Evolutionary conservation across 192 early-diverging fungal genomes (phyloP), one percentile per base, ranked within the genome.

Genomic region (Chytriomyces confervae): DNA sequence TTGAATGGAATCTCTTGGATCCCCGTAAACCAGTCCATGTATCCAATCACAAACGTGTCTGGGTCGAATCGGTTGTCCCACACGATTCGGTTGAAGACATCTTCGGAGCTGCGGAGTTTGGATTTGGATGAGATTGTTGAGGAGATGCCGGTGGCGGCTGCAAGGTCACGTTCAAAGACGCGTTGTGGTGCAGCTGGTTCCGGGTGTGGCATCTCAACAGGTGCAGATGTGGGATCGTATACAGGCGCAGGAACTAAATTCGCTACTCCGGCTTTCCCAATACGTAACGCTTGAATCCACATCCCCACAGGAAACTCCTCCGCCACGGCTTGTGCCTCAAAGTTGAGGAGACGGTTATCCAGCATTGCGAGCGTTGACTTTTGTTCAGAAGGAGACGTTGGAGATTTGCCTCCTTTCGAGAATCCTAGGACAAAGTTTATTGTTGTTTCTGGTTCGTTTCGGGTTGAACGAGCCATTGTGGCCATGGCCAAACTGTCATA

Each of bases 11-110:
- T 49, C 63, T 80, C 78, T 11, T 77, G 78, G 3, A 80, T 76
- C 5, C 78, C 78, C 79, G 63, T 53, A 29, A 80, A 80, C 60
- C 78, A 63, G 46, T 80, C 78, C 75, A 77, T 68, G 45, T 80
- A 80, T 63, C 78, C 75, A 51, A 80, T 46, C 11, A 80, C 73
- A 69, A 67, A 80, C 16, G 1, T 8, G 8, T 61, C 62, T 7
- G 2, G 61, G 16, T 80, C 73, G 29, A 68, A 76, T 1, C 77
- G 7, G 9, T 5, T 48, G 63, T 80, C 78, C 78, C 78, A 80
- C 44, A 80, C 24, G 23, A 80, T 61, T 61, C 78, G 61, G 50
- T 80, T 80, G 44, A 77, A 80, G 5, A 80, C 78, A 45, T 80
- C 78, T 76, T 63, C 72, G 27, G 78, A 80, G 44, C 7, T 66